Evolutionary conservation across 257 asterid genomes (phyloP).

Genomic region (Orobanche coerulescens): DNA sequence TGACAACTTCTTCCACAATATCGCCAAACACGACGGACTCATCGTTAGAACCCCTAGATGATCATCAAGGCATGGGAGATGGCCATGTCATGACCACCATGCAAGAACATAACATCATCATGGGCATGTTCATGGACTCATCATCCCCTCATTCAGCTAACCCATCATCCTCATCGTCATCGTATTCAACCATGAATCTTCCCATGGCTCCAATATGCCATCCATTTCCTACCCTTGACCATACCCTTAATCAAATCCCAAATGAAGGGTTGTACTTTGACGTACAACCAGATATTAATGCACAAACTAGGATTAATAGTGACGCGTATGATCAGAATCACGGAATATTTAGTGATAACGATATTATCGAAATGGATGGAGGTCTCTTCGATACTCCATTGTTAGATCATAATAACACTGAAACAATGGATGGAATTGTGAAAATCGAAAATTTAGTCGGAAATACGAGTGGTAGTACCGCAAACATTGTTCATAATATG

Average conservation of each 20-base stretch:
- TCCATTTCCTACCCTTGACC: conserved; percentile 27
- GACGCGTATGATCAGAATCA: conserved; percentile 14
- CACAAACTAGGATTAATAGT: conserved; percentile 7
- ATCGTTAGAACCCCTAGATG: conserved; percentile 7
- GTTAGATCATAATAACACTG: conserved; percentile 21
- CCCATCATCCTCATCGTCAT: conserved; percentile 40
- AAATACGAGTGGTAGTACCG: conserved; percentile 7
- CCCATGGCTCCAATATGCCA: conserved; percentile 29
- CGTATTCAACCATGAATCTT: conserved; percentile 43
- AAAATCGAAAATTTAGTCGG: conserved; percentile 12
- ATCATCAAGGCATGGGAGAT: conserved; percentile 15
- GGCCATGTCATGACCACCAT: conserved; percentile 36
- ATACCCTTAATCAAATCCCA: conserved; percentile 18
- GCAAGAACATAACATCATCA: conserved; percentile 63
- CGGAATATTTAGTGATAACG: conserved; percentile 27
- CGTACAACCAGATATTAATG: conserved; percentile 29
- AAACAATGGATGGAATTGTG: background rate
- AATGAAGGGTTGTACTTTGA: conserved; percentile 27
- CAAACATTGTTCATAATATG: background rate
- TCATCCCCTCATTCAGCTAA: conserved; percentile 30
- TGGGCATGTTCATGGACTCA: conserved; percentile 43
- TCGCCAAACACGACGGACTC: conserved; percentile 49
- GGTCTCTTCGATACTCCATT: conserved; percentile 28
- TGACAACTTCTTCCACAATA: conserved; percentile 22
- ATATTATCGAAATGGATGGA: conserved; percentile 21